Conservation (phyloP, 2,329 filamentous ascomycete species). For the Penicillium sp. region DNA sequence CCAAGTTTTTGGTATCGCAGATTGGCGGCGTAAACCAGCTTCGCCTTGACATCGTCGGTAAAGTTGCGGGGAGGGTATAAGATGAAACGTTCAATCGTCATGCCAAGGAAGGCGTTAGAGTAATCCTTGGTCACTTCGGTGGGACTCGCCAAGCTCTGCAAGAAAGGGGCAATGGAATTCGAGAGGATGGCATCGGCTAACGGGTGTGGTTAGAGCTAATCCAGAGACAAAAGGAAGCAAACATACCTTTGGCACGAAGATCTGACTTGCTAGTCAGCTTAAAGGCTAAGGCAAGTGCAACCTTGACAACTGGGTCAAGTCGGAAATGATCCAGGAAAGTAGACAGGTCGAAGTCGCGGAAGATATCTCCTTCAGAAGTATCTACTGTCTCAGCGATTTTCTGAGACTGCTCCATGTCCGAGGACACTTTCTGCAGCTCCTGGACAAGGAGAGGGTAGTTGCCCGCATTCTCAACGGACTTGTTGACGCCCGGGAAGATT, state of each 20-base stretch:
- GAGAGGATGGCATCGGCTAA: slow-evolving; percentile 83
- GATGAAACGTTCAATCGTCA: slow-evolving; percentile 76
- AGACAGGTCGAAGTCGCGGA: slow-evolving; percentile 91
- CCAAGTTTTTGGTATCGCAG: slow-evolving; percentile 59
- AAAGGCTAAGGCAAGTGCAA: slow-evolving; percentile 78
- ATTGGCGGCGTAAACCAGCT: slow-evolving; percentile 53
- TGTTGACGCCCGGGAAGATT: slow-evolving; percentile 73
- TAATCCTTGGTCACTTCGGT: slow-evolving; percentile 58
- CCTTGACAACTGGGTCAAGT: slow-evolving; percentile 78
- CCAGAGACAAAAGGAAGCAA: background rate
- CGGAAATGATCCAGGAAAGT: slow-evolving; percentile 95
- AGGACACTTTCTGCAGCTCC: slow-evolving; percentile 78
- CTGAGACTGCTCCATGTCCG: slow-evolving; percentile 69
- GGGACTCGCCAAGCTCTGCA: slow-evolving; percentile 63
- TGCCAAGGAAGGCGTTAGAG: slow-evolving; percentile 60
- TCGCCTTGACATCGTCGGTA: slow-evolving; percentile 64
- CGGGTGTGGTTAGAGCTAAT: background rate
- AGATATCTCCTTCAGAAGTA: slow-evolving; percentile 80
- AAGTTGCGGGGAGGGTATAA: slow-evolving; percentile 80
- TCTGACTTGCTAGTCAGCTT: slow-evolving; percentile 72
- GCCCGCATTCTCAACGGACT: slow-evolving; percentile 64
- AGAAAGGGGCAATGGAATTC: slow-evolving; percentile 66
- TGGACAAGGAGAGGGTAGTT: slow-evolving; percentile 73
- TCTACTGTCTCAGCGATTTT: slow-evolving; percentile 93
- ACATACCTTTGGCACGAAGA: slow-evolving; percentile 76